Percentiles rank a stretch among this genome's conserved stretches.
Evolutionary conservation across 495 filamentous ascomycete genomes (phyloP).

Genomic region (Entonaema liquescens): DNA sequence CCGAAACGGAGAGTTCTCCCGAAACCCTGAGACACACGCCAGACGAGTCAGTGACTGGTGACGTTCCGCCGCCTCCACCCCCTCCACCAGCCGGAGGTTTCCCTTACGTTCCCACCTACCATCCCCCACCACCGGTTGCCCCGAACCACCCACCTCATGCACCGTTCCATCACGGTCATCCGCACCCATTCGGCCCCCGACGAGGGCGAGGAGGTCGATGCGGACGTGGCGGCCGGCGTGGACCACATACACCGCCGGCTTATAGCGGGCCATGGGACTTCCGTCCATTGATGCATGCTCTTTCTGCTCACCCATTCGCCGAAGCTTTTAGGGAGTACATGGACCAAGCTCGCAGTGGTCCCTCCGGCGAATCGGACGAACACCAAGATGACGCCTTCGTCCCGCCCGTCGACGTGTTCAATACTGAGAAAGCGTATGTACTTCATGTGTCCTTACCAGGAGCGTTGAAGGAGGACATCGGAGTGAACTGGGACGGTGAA

Average conservation of each 20-base stretch:
- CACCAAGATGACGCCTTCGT: slow-evolving; percentile 61
- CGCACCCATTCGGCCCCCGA: slow-evolving; percentile 30
- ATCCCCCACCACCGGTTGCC: slow-evolving; percentile 21
- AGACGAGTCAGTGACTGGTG: slow-evolving; percentile 26
- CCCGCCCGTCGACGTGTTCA: slow-evolving; percentile 77
- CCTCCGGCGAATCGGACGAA: slow-evolving; percentile 39
- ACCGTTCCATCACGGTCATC: slow-evolving; percentile 26
- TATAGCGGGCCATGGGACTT: slow-evolving; percentile 51
- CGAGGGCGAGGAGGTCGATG: slow-evolving; percentile 41
- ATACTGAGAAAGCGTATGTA: slow-evolving; percentile 67
- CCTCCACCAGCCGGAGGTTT: slow-evolving; percentile 26
- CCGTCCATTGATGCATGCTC: slow-evolving; percentile 49
- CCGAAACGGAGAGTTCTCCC: slow-evolving; percentile 29
- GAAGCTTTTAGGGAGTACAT: slow-evolving; percentile 51
- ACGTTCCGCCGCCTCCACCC: slow-evolving; percentile 17
- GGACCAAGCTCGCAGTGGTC: slow-evolving; percentile 41
- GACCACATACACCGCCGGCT: slow-evolving; percentile 23
- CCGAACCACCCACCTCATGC: slow-evolving; percentile 21
- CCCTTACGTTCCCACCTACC: slow-evolving; percentile 18
- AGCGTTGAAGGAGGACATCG: slow-evolving; percentile 79
- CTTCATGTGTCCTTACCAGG: slow-evolving; percentile 80
- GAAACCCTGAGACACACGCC: slow-evolving; percentile 38
- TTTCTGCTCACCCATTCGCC: slow-evolving; percentile 53
- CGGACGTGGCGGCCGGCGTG: slow-evolving; percentile 25
- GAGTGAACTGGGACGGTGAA: slow-evolving; percentile 76